A percentile compares a stretch with the other conserved stretches of the same genome.
These are phyloP conservation scores for Nissolia schottii DNA, from an alignment of 306 rosid genomes.

Conservation along the genomic window DNA sequence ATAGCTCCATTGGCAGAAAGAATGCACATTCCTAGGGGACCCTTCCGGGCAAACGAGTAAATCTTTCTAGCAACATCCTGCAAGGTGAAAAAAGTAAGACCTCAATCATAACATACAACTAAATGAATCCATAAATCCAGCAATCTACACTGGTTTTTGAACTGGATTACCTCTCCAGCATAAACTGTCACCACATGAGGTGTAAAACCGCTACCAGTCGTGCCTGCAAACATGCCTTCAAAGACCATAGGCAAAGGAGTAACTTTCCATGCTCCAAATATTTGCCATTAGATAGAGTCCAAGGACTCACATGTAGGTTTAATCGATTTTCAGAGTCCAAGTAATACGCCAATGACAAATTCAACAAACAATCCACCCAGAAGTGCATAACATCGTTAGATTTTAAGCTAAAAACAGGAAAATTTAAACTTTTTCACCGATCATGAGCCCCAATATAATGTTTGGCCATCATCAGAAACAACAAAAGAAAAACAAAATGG, in stretches of 20 bases:
- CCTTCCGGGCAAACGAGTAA: slow-evolving; percentile 57
- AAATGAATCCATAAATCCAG: slow-evolving; percentile 3
- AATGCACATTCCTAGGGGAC: slow-evolving; percentile 63
- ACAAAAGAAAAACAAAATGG: neutral
- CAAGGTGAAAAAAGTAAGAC: slow-evolving; percentile 19
- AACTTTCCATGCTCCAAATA: neutral
- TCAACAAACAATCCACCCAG: neutral
- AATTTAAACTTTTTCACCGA: slow-evolving; percentile 26
- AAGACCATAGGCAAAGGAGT: slow-evolving; percentile 23
- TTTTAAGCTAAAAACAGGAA: slow-evolving; percentile 3
- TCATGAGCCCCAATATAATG: slow-evolving; percentile 16
- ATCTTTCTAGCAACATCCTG: slow-evolving; percentile 85
- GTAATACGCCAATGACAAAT: neutral
- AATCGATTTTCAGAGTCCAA: neutral
- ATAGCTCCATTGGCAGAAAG: slow-evolving; percentile 83
- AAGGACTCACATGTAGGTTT: neutral
- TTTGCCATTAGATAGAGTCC: neutral
- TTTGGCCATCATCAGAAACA: neutral
- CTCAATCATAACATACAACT: neutral
- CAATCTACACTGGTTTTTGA: neutral
- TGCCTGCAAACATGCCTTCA: slow-evolving; percentile 55
- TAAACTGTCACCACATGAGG: slow-evolving; percentile 68
- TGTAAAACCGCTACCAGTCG: slow-evolving; percentile 64
- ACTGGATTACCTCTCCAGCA: slow-evolving; percentile 69
- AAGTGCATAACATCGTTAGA: neutral